phyloP scores from a whole-genome alignment of 2,329 filamentous ascomycete genomes.

The Talaromyces sp. region DNA sequence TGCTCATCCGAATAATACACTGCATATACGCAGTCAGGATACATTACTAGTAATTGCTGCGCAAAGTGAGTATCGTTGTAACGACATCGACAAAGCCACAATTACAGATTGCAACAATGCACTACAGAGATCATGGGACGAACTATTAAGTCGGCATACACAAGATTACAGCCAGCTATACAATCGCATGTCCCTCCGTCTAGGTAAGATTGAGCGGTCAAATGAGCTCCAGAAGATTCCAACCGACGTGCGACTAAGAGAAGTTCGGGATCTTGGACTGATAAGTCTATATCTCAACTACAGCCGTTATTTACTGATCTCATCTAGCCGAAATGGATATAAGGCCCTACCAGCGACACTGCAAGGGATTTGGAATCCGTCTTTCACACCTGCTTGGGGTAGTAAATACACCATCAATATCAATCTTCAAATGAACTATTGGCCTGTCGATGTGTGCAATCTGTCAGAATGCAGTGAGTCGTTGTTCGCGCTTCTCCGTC shows the following conservation, averaged over 20 bases:
- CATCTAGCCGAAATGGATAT: constrained; percentile 47
- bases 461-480: constrained; percentile 42
- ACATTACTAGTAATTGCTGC: constrained; percentile 39
- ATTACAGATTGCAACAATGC: constrained; percentile 29
- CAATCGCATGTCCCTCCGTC: constrained; percentile 25
- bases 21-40: constrained; percentile 37
- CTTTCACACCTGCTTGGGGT: constrained; percentile 48
- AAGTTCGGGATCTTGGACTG: constrained; percentile 49
- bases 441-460: constrained; percentile 53
- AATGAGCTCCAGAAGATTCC: constrained; percentile 21
- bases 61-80: constrained; percentile 38
- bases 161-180: constrained; percentile 35
- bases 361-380: constrained; percentile 55
- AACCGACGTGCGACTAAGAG: constrained; percentile 30
- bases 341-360: constrained; percentile 53
- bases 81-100: constrained; percentile 25
- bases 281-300: constrained; percentile 55
- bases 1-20: constrained; percentile 31
- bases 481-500: constrained; percentile 31
- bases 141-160: constrained; percentile 30
- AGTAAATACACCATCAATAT: constrained; percentile 58
- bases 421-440: constrained; percentile 62
- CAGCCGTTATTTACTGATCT: constrained; percentile 54
- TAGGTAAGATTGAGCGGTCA: background rate
- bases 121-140: constrained; percentile 20